Conservation (phyloP, 176 grass and related monocot genomes). For the Chrysopogon serrulatus region DNA sequence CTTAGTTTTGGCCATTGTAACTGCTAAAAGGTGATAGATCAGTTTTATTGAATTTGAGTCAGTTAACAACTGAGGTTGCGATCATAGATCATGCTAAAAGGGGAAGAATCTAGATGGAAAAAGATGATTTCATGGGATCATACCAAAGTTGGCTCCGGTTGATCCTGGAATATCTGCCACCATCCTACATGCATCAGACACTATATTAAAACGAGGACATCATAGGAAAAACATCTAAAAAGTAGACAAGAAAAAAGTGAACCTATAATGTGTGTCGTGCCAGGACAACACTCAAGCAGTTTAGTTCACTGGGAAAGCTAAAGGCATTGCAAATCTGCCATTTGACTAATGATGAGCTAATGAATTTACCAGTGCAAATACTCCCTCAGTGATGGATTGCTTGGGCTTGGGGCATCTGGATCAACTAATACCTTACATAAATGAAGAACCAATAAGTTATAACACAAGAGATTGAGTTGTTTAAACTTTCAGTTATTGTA, state of each 20-base stretch:
- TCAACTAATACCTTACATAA: slow-evolving; percentile 52
- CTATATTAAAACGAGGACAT: neutral
- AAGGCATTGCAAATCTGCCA: neutral
- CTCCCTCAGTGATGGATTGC: slow-evolving; percentile 55
- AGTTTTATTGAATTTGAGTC: neutral
- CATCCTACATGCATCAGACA: slow-evolving; percentile 39
- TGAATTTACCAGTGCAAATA: slow-evolving; percentile 60
- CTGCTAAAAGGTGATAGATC: neutral
- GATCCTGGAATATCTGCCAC: slow-evolving; percentile 58
- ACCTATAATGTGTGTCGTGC: neutral
- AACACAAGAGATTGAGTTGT: neutral
- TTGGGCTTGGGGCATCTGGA: slow-evolving; percentile 74
- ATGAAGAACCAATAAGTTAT: slow-evolving; percentile 6
- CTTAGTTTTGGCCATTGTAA: neutral
- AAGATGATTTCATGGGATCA: neutral
- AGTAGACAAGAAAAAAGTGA: neutral
- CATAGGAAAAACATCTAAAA: neutral
- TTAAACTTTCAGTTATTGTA: neutral
- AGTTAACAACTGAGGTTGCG: neutral
- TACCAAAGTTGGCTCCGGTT: slow-evolving; percentile 62
- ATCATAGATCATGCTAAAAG: neutral
- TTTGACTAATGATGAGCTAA: neutral
- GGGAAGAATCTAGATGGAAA: neutral
- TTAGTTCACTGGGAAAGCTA: neutral
- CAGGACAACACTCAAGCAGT: neutral